Conservation (phyloP, 106 monocot species). For the Iris macrosiphon region DNA sequence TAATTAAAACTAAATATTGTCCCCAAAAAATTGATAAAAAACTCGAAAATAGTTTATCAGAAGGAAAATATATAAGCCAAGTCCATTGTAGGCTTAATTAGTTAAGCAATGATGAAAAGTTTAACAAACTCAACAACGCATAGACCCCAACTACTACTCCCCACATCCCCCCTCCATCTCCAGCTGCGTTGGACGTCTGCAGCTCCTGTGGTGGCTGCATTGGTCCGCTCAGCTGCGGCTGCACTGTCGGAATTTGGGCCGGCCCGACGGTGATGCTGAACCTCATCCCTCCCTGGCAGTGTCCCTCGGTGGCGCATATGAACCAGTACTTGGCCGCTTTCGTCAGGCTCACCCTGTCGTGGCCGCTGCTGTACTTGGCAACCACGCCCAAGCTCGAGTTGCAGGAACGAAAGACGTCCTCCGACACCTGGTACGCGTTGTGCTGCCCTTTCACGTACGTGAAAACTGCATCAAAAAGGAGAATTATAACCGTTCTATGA, state of each 20-base stretch:
- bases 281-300: constrained; percentile 47
- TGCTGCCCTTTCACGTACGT: constrained; percentile 30
- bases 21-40: too few species aligned
- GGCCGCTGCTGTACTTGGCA: constrained; percentile 12
- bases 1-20: too few species aligned
- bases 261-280: constrained; percentile 13
- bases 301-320: constrained; percentile 26
- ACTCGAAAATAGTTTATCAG: too few species aligned
- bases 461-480: constrained; percentile 20
- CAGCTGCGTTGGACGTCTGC: too few species aligned
- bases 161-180: too few species aligned
- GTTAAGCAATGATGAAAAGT: too few species aligned
- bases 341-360: constrained; percentile 20
- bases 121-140: too few species aligned
- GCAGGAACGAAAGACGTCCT: constrained; percentile 31
- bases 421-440: constrained; percentile 28
- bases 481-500: background rate
- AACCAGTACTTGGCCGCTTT: constrained; percentile 16
- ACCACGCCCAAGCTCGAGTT: constrained; percentile 5
- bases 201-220: too few species aligned
- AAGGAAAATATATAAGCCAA: too few species aligned
- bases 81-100: too few species aligned
- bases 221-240: background rate
- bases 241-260: background rate
- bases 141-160: too few species aligned